These are phyloP conservation scores for Didymella keratinophila DNA, from an alignment of 2,329 filamentous ascomycete species.

Conservation along the genomic window DNA sequence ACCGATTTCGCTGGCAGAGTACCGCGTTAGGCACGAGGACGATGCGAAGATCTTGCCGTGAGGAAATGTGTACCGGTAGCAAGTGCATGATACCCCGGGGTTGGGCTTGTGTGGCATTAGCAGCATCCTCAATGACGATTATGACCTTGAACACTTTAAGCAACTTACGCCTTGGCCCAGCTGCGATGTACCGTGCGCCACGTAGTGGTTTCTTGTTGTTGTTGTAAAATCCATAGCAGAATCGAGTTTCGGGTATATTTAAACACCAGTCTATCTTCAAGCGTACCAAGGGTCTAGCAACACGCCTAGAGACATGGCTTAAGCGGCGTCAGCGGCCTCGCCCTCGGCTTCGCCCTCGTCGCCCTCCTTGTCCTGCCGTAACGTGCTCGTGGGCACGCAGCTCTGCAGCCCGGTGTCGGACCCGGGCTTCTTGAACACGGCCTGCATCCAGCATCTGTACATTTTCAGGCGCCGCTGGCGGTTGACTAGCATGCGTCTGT, in stretches of 20 bases:
- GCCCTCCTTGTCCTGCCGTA: conserved; percentile 37
- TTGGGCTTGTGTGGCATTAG: conserved; percentile 7
- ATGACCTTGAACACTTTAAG: too few relatives aligned
- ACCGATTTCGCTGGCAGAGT: conserved; percentile 53
- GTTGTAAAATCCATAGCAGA: too few relatives aligned
- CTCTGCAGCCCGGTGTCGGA: conserved; percentile 33
- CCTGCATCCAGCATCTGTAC: conserved; percentile 97
- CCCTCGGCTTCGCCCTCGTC: not conserved
- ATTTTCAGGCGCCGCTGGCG: conserved; percentile 91
- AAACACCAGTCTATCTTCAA: too few relatives aligned
- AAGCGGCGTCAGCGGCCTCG: too few relatives aligned
- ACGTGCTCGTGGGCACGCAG: conserved; percentile 44
- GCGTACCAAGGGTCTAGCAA: too few relatives aligned
- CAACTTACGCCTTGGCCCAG: too few relatives aligned
- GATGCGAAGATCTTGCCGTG: conserved; percentile 49
- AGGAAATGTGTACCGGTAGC: not conserved
- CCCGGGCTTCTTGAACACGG: conserved; percentile 72
- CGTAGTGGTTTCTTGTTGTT: too few relatives aligned
- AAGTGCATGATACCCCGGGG: conserved; percentile 24
- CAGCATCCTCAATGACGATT: not conserved
- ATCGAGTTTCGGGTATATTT: too few relatives aligned
- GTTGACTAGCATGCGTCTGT: conserved; percentile 91
- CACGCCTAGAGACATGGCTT: too few relatives aligned
- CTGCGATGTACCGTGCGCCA: too few relatives aligned
- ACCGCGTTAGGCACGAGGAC: conserved; percentile 46